A percentile compares a stretch with the other conserved stretches of the same genome.
These are phyloP conservation scores for Candida sp. DNA, from an alignment of 1,139 yeast genomes.

Conservation along the genomic window DNA sequence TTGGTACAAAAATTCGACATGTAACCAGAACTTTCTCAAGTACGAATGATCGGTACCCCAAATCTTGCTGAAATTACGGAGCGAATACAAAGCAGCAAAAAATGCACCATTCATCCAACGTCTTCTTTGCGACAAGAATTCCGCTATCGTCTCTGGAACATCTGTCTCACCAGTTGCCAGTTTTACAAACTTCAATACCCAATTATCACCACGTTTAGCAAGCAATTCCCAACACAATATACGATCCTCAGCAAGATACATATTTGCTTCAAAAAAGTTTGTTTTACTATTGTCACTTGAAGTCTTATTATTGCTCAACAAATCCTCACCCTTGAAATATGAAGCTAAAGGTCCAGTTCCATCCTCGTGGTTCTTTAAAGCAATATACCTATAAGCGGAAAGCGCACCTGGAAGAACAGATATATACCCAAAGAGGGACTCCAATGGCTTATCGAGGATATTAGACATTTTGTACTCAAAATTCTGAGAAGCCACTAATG, in stretches of 20 bases:
- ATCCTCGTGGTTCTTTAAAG: constrained; percentile 77
- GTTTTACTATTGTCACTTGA: constrained; percentile 36
- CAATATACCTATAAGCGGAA: constrained; percentile 90
- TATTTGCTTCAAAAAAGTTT: constrained; percentile 91
- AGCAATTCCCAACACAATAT: constrained; percentile 96
- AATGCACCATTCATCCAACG: constrained; percentile 99
- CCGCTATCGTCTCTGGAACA: constrained; percentile 90
- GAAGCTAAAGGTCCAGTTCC: constrained; percentile 92
- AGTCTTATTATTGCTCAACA: constrained; percentile 31
- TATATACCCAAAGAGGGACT: constrained; percentile 89
- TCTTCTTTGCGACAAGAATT: constrained; percentile 91
- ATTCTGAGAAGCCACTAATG: constrained; percentile 93
- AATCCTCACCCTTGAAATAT: constrained; percentile 85
- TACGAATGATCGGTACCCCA: constrained; percentile 86
- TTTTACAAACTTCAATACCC: constrained; percentile 92
- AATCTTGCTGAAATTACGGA: constrained; percentile 71
- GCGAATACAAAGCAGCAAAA: constrained; percentile 91
- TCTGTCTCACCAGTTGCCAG: constrained; percentile 97
- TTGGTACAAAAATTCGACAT: constrained; percentile 82
- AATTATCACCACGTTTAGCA: constrained; percentile 79
- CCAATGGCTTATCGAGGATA: constrained; percentile 91
- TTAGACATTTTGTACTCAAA: constrained; percentile 97
- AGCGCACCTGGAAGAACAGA: constrained; percentile 95
- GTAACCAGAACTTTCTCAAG: constrained; percentile 72
- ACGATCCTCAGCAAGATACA: constrained; percentile 98